These are phyloP conservation scores for Pleurotus platypus DNA, from an alignment of 768 basidiomycete genomes.

Conservation along the genomic window DNA sequence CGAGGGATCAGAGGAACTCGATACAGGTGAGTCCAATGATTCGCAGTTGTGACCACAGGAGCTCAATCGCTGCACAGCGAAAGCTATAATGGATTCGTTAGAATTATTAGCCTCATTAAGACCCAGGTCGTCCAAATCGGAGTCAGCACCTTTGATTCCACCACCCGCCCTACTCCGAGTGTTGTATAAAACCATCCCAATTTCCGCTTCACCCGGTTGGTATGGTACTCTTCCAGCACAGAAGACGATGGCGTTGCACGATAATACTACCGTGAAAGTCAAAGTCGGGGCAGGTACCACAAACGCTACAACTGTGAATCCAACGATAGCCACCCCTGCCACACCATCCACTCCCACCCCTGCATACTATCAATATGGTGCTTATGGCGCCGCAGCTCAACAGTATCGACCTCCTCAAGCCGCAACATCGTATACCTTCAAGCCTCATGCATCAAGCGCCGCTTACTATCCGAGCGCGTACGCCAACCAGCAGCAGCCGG, in stretches of 20 bases:
- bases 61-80: constrained; percentile 41
- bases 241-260: constrained; percentile 59
- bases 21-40: constrained; percentile 49
- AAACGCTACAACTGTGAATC: constrained; percentile 26
- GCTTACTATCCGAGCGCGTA: constrained; percentile 9
- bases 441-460: constrained; percentile 5
- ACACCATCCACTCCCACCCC: constrained; percentile 20
- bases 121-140: constrained; percentile 44
- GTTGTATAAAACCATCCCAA: constrained; percentile 66
- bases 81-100: constrained; percentile 69
- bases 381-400: constrained; percentile 7
- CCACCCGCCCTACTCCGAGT: constrained; percentile 62
- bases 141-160: constrained; percentile 52
- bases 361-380: constrained; percentile 5
- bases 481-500: background rate
- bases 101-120: constrained; percentile 65
- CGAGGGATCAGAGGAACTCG: constrained; percentile 80
- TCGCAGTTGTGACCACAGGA: constrained; percentile 7
- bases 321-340: constrained; percentile 28
- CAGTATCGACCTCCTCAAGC: constrained; percentile 10
- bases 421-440: constrained; percentile 11
- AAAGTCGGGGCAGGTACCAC: constrained; percentile 28
- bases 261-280: constrained; percentile 72
- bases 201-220: constrained; percentile 63
- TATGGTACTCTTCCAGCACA: constrained; percentile 65